Evolutionary conservation across 2,329 filamentous ascomycete genomes (phyloP).

Genomic region (Fusarium sp.): DNA sequence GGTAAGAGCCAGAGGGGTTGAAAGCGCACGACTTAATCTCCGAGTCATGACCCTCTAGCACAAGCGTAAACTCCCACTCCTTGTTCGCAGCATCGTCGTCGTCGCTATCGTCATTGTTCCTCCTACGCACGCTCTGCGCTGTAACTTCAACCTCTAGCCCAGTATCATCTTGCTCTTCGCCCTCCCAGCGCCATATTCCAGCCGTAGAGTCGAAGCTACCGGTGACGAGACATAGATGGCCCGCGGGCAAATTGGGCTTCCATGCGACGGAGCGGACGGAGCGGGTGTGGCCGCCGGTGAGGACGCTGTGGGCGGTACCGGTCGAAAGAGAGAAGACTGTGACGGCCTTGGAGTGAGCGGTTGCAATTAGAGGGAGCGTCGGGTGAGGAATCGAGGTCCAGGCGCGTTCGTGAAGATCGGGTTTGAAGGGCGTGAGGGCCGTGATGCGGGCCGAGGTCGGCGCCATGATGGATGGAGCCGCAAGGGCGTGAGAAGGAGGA

Average conservation of each 20-base stretch:
- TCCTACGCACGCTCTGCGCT: constrained; percentile 37
- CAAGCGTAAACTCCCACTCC: constrained; percentile 93
- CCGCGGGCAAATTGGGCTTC: constrained; percentile 78
- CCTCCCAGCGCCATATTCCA: constrained; percentile 82
- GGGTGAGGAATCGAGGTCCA: constrained; percentile 92
- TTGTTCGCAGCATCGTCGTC: constrained; percentile 72
- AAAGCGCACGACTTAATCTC: constrained; percentile 90
- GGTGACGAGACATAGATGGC: constrained; percentile 85
- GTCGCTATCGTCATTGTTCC: constrained; percentile 46
- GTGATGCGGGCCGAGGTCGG: constrained; percentile 54
- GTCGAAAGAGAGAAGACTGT: constrained; percentile 90
- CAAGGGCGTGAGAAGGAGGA: neutral
- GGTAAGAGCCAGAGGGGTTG: constrained; percentile 79
- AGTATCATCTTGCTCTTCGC: constrained; percentile 55
- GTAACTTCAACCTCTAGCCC: constrained; percentile 62
- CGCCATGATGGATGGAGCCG: constrained; percentile 42
- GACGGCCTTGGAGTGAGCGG: constrained; percentile 87
- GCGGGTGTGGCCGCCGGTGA: constrained; percentile 91
- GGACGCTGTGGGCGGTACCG: constrained; percentile 82
- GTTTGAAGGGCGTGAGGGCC: constrained; percentile 66
- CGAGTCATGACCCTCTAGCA: constrained; percentile 94
- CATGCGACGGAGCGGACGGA: constrained; percentile 89
- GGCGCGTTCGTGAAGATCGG: constrained; percentile 77
- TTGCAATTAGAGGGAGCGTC: constrained; percentile 88
- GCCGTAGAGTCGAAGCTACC: constrained; percentile 95